Evolutionary conservation across 2,329 filamentous ascomycete genomes (phyloP).

Genomic region (Trichoderma hamatum): DNA sequence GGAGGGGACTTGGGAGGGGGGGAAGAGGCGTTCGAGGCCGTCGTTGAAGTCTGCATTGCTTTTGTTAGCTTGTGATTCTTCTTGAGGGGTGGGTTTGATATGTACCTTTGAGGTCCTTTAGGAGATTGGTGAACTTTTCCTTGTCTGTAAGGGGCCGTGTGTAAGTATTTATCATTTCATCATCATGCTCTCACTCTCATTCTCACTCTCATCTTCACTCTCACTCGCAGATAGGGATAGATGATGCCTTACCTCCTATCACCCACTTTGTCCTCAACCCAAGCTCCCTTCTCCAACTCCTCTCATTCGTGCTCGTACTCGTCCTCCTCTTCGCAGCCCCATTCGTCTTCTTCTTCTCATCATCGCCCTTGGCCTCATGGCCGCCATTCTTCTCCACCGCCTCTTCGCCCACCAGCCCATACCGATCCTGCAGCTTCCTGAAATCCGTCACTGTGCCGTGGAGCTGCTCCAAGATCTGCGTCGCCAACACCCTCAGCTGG

Average conservation of each 20-base stretch:
- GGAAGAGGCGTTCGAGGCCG: slow-evolving; percentile 52
- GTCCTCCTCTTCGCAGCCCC: slow-evolving; percentile 28
- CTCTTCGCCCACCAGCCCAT: slow-evolving; percentile 45
- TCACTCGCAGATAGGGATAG: neutral
- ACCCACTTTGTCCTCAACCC: slow-evolving; percentile 48
- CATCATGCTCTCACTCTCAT: neutral
- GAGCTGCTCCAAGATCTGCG: slow-evolving; percentile 48
- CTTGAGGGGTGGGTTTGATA: slow-evolving; percentile 2
- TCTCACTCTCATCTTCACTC: neutral
- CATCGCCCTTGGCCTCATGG: slow-evolving; percentile 30
- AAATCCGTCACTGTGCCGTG: slow-evolving; percentile 51
- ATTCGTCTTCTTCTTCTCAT: slow-evolving; percentile 31
- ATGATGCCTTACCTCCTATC: slow-evolving; percentile 41
- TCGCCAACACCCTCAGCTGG: slow-evolving; percentile 45
- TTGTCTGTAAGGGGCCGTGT: slow-evolving; percentile 40
- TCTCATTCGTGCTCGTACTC: slow-evolving; percentile 30
- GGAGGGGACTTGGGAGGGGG: slow-evolving; percentile 45
- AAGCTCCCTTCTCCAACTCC: slow-evolving; percentile 42
- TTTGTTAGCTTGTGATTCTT: neutral
- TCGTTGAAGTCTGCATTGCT: slow-evolving; percentile 54
- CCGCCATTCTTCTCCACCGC: slow-evolving; percentile 2
- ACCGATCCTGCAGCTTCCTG: slow-evolving; percentile 45
- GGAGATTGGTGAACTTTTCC: slow-evolving; percentile 47
- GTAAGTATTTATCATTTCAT: neutral
- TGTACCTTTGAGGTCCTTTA: slow-evolving; percentile 47